Base-by-base conservation (phyloP, 169 alveolate species). In the Eimeria maxima region DNA sequence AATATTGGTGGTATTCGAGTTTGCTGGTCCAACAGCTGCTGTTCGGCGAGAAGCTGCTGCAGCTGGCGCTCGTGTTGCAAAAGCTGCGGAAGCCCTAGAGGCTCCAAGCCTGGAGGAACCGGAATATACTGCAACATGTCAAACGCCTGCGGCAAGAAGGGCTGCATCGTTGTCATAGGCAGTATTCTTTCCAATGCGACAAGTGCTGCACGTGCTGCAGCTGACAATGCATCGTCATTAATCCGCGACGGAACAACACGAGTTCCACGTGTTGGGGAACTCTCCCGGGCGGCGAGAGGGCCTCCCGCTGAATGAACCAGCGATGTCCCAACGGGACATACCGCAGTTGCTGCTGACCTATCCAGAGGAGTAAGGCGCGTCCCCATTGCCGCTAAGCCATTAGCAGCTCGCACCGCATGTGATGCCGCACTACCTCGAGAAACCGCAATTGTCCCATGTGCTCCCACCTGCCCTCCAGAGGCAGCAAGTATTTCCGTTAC, bases 21-120 rank as follows among this genome's bases (percentile, higher is more conserved):
- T 38, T 74, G 86, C 16, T 74, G 86, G 7, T 44, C 42, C 60
- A 18, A 33, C 16, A 38, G 60, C 86, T 74, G 86, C 86, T 74
- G 86, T 8, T 24, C 74, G 8, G 14, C 74, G 2, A 65, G 74
- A 42, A 6, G 74, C 74, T 65, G 42, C 29, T 74, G 86, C 53
- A 74, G 20, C 57, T 74, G 63, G 14, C 29, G 42, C 57, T 74
- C 55, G 83, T 73, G 57, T 4, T 29, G 86, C 60, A 74, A 18
- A 18, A 22, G 22, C 33, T 74, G 86, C 86, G 86, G 86, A 45
- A 38, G 55, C 8, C 84, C 84, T 42, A 38, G 0, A 5, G 38
- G 74, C 33, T 8, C 74, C 8, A 8, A 27, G 78, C 45, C 78
- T 27, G 29, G 86, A 20, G 86, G 86, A 2, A 74, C 7, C 86